Conservation (phyloP, 192 early-diverging fungal species). For the Coemansia sp. region DNA sequence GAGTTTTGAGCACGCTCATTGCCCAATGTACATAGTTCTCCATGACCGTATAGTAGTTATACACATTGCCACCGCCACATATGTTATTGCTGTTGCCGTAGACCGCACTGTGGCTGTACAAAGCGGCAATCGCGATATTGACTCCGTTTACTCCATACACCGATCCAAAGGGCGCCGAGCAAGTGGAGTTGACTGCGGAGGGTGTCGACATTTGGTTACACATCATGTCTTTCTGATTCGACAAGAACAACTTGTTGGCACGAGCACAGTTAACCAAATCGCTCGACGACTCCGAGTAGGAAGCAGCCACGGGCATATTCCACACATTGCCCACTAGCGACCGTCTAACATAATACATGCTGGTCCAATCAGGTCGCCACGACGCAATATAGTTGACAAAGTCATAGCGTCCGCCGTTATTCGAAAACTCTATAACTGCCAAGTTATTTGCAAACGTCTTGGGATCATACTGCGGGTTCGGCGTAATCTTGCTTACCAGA, state of each 20-base stretch:
- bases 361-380: constrained; percentile 44
- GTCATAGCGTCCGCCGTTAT: constrained; percentile 8
- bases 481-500: constrained; percentile 28
- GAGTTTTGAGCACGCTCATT: constrained; percentile 29
- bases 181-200: constrained; percentile 26
- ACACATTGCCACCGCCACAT: constrained; percentile 22
- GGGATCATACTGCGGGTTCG: constrained; percentile 41
- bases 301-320: constrained; percentile 23
- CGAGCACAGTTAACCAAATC: constrained; percentile 10
- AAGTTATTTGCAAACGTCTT: constrained; percentile 54
- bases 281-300: constrained; percentile 11
- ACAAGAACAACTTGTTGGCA: constrained; percentile 25
- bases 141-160: constrained; percentile 28
- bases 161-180: constrained; percentile 36
- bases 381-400: constrained; percentile 55
- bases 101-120: constrained; percentile 50
- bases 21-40: constrained; percentile 48
- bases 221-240: constrained; percentile 39
- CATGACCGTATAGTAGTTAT: constrained; percentile 48
- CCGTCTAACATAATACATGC: constrained; percentile 39
- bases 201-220: constrained; percentile 34
- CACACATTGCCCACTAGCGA: constrained; percentile 20
- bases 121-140: constrained; percentile 38
- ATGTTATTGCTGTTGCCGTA: constrained; percentile 1
- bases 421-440: constrained; percentile 36